Evolutionary conservation across 1,139 yeast genomes (phyloP), one percentile per base, ranked within the genome.

Genomic region (Pichiaceae sp.): DNA sequence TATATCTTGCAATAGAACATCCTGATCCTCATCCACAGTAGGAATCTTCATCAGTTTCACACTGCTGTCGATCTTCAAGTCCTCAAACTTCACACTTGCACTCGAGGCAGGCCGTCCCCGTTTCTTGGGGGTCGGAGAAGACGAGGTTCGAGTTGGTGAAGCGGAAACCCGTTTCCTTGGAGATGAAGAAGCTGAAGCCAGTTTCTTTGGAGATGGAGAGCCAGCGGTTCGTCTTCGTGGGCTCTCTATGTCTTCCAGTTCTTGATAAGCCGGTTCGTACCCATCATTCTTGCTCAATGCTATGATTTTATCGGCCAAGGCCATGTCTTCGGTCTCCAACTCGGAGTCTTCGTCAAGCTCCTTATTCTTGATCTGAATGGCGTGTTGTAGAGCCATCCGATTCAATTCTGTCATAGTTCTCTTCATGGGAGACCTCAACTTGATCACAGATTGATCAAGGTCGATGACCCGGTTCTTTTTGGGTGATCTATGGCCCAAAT

Each of bases 381-480:
- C 78, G 43, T 71, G 54, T 43, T 67, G 68, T 18, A 72, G 55
- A 0, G 83, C 83, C 4, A 76, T 64, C 34, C 52, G 53, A 42
- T 75, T 73, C 37, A 72, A 47, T 18, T 70, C 75, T 0, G 49
- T 49, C 37, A 52, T 44, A 1, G 64, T 42, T 45, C 78, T 47
- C 41, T 62, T 70, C 39, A 52, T 42, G 0, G 77, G 78, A 3
- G 76, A 70, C 9, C 47, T 38, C 7, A 54, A 39, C 33, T 50
- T 51, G n/a, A 49, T 37, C 1, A 42, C 35, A 4, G 43, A 44
- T n/a, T 43, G 42, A 8, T 37, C 19, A 1, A 23, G 3, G 18
- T 34, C 36, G 12, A 40, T 11, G 11, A 31, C 28, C 14, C 41
- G 35, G n/a, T 37, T 37, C 30, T 37, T 44, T 19, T 33, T 29